These are phyloP conservation scores for Clavariopsis aquatica DNA, from an alignment of 495 filamentous ascomycete species.

Conservation along the genomic window DNA sequence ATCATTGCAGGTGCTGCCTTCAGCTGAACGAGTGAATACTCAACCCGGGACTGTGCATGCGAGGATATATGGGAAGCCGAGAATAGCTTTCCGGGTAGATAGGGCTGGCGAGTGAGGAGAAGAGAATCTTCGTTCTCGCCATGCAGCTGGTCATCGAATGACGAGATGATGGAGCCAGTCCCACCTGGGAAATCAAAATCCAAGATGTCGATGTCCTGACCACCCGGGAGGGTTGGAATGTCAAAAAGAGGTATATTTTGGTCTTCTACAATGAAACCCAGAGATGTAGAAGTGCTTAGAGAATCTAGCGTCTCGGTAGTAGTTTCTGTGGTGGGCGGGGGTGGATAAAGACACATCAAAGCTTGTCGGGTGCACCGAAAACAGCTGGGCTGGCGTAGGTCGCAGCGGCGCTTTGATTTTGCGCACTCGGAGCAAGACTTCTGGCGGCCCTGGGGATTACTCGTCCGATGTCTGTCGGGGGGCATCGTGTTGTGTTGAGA, in stretches of 20 bases:
- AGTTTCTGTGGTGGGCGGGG: slow-evolving; percentile 12
- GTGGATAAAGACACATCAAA: slow-evolving; percentile 50
- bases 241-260: not conserved
- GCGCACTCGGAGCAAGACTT: slow-evolving; percentile 58
- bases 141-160: slow-evolving; percentile 10
- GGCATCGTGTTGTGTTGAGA: slow-evolving; percentile 10
- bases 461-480: slow-evolving; percentile 31
- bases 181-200: slow-evolving; percentile 21
- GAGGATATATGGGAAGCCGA: slow-evolving; percentile 9
- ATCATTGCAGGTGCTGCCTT: slow-evolving; percentile 50
- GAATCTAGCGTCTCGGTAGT: slow-evolving; percentile 7
- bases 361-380: slow-evolving; percentile 50
- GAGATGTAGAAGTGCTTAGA: slow-evolving; percentile 3
- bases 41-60: slow-evolving; percentile 44
- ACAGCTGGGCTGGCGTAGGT: slow-evolving; percentile 52
- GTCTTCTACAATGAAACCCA: not conserved
- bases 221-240: not conserved
- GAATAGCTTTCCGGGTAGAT: not conserved
- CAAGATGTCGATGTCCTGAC: slow-evolving; percentile 7
- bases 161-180: not conserved
- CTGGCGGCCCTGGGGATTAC: slow-evolving; percentile 50
- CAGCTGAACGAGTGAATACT: slow-evolving; percentile 51
- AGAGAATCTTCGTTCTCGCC: not conserved
- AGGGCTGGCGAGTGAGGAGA: not conserved
- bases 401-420: slow-evolving; percentile 43